phyloP scores from a whole-genome alignment of 2,329 filamentous ascomycete genomes.

The Stagonosporopsis vannaccii region DNA sequence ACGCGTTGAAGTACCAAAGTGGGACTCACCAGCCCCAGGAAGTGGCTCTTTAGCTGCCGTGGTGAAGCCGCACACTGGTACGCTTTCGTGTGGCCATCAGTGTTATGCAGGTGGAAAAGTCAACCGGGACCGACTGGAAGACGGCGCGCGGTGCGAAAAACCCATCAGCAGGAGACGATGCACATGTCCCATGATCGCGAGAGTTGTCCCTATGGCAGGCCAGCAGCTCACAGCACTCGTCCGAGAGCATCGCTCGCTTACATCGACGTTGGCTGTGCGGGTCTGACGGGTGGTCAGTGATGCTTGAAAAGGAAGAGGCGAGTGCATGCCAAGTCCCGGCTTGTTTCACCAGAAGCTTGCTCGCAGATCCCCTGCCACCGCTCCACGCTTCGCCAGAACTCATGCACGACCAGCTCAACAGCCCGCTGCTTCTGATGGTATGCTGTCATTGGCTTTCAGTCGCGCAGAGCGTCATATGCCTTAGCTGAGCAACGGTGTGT shows the following conservation, averaged over 20 bases:
- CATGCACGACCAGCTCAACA: conserved; percentile 34
- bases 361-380: conserved; percentile 31
- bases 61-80: conserved; percentile 12
- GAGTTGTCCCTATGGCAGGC: conserved; percentile 1
- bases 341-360: conserved; percentile 27
- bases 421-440: conserved; percentile 23
- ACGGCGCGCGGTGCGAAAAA: neutral
- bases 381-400: conserved; percentile 24
- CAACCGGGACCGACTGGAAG: conserved; percentile 15
- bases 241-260: conserved; percentile 8
- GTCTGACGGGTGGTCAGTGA: conserved; percentile 26
- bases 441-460: neutral
- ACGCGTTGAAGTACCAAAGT: conserved; percentile 28
- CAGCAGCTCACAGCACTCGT: neutral
- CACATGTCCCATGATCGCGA: neutral
- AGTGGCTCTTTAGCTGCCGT: conserved; percentile 10
- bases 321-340: conserved; percentile 24
- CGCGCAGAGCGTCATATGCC: conserved; percentile 1
- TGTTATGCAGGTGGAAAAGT: conserved; percentile 27
- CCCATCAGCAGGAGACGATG: neutral
- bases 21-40: conserved; percentile 12
- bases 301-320: conserved; percentile 19
- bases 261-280: conserved; percentile 21
- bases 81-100: conserved; percentile 6
- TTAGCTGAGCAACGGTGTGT: conserved; percentile 2